A percentile compares a stretch with the other conserved stretches of the same genome.
Evolutionary conservation across 805 yeast species (phyloP).

Genomic region (Komagataella mondaviorum): DNA sequence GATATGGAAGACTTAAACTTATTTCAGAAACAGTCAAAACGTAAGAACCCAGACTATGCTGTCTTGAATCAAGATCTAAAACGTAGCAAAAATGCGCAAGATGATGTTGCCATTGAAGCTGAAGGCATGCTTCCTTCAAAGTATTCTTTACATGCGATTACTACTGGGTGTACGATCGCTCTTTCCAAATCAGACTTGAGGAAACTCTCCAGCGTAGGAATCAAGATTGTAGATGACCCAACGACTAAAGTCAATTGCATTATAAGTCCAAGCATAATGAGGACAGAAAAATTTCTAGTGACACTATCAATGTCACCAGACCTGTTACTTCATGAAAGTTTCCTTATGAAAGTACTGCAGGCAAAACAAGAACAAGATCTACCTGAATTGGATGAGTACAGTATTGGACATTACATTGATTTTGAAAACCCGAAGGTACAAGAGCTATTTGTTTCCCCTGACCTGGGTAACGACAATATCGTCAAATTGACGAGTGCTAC

Average conservation of each 20-base stretch:
- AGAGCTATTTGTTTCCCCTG: conserved; percentile 17
- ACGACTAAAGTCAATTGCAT: conserved; percentile 32
- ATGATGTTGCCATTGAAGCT: background rate
- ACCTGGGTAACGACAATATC: conserved; percentile 8
- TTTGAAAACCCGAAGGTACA: conserved; percentile 19
- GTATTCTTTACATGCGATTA: conserved; percentile 28
- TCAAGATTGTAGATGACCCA: conserved; percentile 28
- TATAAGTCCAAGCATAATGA: conserved; percentile 67
- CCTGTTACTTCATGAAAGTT: conserved; percentile 42
- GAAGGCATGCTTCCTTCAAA: conserved; percentile 13
- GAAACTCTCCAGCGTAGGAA: conserved; percentile 39
- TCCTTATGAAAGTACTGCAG: conserved; percentile 32
- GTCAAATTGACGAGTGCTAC: conserved; percentile 9
- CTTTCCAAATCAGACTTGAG: conserved; percentile 28
- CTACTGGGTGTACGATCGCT: conserved; percentile 53
- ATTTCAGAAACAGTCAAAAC: conserved; percentile 40
- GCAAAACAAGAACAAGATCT: conserved; percentile 11
- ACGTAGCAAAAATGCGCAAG: conserved; percentile 4
- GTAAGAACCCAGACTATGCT: conserved; percentile 17
- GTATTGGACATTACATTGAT: conserved; percentile 15
- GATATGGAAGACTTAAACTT: conserved; percentile 57
- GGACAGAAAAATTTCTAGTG: conserved; percentile 79
- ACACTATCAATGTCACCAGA: conserved; percentile 45
- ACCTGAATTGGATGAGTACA: conserved; percentile 13
- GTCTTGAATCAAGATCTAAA: conserved; percentile 7